Evolutionary conservation across 371 early-diverging fungal species (phyloP).

Genomic region (Basidiobolus meristosporus): DNA sequence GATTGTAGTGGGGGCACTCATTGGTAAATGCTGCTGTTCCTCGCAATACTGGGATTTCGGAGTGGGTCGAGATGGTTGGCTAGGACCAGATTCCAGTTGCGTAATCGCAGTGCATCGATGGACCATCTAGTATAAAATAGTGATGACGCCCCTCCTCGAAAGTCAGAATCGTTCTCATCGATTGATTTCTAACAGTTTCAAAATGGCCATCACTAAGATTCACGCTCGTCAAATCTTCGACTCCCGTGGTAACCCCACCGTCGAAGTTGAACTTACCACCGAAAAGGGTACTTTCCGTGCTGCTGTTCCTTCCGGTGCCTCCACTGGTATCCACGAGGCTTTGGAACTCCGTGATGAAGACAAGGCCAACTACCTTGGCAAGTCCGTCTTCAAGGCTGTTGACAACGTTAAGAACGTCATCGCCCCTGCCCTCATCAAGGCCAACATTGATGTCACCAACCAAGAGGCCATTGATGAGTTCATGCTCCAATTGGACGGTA

Average conservation of each 20-base stretch:
- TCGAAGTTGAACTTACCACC: slow-evolving; percentile 95
- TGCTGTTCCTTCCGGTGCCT: slow-evolving; percentile 97
- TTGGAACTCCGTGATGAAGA: slow-evolving; percentile 87
- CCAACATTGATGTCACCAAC: slow-evolving; percentile 55
- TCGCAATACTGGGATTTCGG: too few relatives aligned
- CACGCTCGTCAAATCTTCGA: slow-evolving; percentile 97
- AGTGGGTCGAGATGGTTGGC: too few relatives aligned
- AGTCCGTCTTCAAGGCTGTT: slow-evolving; percentile 88
- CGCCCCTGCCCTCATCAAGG: slow-evolving; percentile 56
- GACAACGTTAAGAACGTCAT: slow-evolving; percentile 79
- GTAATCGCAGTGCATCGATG: too few relatives aligned
- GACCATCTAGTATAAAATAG: too few relatives aligned
- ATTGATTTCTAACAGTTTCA: too few relatives aligned
- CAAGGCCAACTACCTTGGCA: slow-evolving; percentile 78
- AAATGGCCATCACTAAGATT: slow-evolving; percentile 47
- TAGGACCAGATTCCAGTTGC: too few relatives aligned
- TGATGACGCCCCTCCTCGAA: too few relatives aligned
- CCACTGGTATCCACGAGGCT: slow-evolving; percentile 97
- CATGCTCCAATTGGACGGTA: slow-evolving; percentile 82
- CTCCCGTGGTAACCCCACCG: slow-evolving; percentile 98
- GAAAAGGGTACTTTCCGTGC: slow-evolving; percentile 75
- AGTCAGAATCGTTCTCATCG: too few relatives aligned
- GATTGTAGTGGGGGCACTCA: too few relatives aligned
- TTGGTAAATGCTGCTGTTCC: too few relatives aligned
- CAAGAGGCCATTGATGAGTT: slow-evolving; percentile 85